Evolutionary conservation across 2,329 filamentous ascomycete species (phyloP), one percentile per base, ranked within the genome.

Genomic region (Amauroascus niger): DNA sequence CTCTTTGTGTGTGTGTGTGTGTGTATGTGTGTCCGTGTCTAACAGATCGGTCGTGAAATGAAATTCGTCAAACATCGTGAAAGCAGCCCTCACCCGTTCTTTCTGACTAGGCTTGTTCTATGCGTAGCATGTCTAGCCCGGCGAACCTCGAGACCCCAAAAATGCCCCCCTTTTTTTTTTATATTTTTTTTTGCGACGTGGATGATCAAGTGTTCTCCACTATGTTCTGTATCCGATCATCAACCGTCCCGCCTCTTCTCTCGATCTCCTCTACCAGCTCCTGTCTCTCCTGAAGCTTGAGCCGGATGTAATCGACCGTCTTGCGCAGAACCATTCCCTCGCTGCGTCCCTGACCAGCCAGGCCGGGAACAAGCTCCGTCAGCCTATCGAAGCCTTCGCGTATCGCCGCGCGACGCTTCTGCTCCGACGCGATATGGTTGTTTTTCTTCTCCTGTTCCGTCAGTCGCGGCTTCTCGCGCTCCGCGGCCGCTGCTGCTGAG

Each of bases 351-450:
- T 90, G 86, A 0, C 89, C 89, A 62, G 87, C 80, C 51, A 94
- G 76, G 0, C 87, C 88, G 0, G 89, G 89, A 0, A 95, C 87
- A 30, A 94, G 77, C 51, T 83, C 80, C 14, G 87, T 87, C 24
- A 95, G 78, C 32, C 83, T 79, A 67, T 95, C 88, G 67, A 94
- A 95, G 54, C 86, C 87, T 55, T 87, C 82, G 45, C 89, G 79
- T 60, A 95, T 95, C 13, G 85, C 86, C 54, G 82, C 79, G 43
- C 83, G 80, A 33, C 83, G 80, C 69, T 85, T 79, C 60, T 79
- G 76, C 59, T 79, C 76, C 3, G 82, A 85, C 22, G 80, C 79
- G 61, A 86, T 86, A 69, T 87, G 84, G 64, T 87, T 87, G 63
- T 79, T 79, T 66, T 86, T 86, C 75, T 86, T 87, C 64, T 87